phyloP scores from a whole-genome alignment of 1,284 basidiomycete species.

The Mycosarcoma maydis region DNA sequence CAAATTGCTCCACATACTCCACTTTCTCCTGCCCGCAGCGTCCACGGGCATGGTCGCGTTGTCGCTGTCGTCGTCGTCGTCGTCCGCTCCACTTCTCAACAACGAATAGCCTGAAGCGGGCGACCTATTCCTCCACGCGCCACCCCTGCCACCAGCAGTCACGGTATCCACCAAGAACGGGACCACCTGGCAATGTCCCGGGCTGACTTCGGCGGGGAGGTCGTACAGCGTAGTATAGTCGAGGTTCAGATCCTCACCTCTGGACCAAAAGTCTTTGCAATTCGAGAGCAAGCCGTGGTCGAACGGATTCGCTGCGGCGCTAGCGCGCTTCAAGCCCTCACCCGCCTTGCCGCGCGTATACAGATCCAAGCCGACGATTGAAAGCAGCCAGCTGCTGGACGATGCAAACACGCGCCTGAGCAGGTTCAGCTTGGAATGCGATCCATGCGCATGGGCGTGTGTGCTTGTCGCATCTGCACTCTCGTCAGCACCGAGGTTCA shows the following conservation, averaged over 20 bases:
- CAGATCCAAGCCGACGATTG: slow-evolving; percentile 87
- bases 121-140: slow-evolving; percentile 1
- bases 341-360: slow-evolving; percentile 90
- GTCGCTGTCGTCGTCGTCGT: slow-evolving; percentile 7
- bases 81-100: slow-evolving; percentile 6
- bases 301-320: slow-evolving; percentile 87
- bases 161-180: slow-evolving; percentile 26
- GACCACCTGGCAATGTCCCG: slow-evolving; percentile 29
- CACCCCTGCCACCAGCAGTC: slow-evolving; percentile 5
- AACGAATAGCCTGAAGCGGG: slow-evolving; percentile 7
- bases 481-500: slow-evolving; percentile 4
- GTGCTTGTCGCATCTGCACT: neutral
- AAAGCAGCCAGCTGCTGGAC: slow-evolving; percentile 76
- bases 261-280: slow-evolving; percentile 92
- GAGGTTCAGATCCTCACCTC: slow-evolving; percentile 82
- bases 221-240: slow-evolving; percentile 91
- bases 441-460: slow-evolving; percentile 10
- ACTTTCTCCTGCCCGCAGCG: slow-evolving; percentile 5
- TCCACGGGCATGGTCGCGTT: too few relatives aligned
- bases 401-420: slow-evolving; percentile 7
- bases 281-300: slow-evolving; percentile 84
- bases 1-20: slow-evolving; percentile 29
- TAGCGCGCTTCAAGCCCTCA: slow-evolving; percentile 75
- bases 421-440: slow-evolving; percentile 12
- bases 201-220: slow-evolving; percentile 68